Percentiles rank a stretch among this genome's conserved stretches.
phyloP scores from a whole-genome alignment of 768 basidiomycete species.

The Amanita jacksonii region DNA sequence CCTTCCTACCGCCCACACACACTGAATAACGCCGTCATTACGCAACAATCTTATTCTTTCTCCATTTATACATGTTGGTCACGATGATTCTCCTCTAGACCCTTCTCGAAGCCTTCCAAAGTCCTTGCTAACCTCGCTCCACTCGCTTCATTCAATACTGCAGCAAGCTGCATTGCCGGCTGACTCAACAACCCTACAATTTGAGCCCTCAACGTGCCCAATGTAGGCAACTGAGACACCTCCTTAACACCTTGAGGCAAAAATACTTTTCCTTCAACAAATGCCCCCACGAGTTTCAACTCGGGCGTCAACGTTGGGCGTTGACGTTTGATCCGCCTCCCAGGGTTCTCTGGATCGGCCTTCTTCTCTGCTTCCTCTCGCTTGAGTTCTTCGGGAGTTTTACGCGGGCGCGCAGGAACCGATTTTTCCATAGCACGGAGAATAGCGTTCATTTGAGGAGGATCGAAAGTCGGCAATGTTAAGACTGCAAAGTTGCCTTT shows the following conservation, averaged over 20 bases:
- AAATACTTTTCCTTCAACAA: constrained; percentile 72
- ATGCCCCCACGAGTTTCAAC: constrained; percentile 63
- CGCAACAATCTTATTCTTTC: background rate
- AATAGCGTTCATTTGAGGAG: constrained; percentile 60
- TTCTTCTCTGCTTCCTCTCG: constrained; percentile 43
- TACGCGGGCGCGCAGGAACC: constrained; percentile 49
- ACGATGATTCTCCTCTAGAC: constrained; percentile 41
- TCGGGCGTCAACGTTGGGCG: constrained; percentile 51
- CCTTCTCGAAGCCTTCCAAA: constrained; percentile 63
- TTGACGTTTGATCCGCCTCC: constrained; percentile 54
- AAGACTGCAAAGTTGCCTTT: constrained; percentile 59
- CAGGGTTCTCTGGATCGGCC: constrained; percentile 60
- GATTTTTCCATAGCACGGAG: constrained; percentile 58
- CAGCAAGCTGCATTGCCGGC: constrained; percentile 66
- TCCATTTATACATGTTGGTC: background rate
- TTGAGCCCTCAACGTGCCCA: constrained; percentile 72
- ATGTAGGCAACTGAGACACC: constrained; percentile 65
- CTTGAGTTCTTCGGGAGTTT: constrained; percentile 41
- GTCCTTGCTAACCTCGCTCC: constrained; percentile 67
- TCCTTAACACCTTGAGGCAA: constrained; percentile 46
- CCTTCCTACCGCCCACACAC: background rate
- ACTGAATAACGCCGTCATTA: background rate
- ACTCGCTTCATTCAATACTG: constrained; percentile 56
- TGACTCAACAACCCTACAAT: constrained; percentile 76
- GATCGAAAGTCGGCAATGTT: constrained; percentile 55